These are phyloP conservation scores for Wickerhamomyces bisporus DNA, from an alignment of 805 yeast species.

Conservation along the genomic window DNA sequence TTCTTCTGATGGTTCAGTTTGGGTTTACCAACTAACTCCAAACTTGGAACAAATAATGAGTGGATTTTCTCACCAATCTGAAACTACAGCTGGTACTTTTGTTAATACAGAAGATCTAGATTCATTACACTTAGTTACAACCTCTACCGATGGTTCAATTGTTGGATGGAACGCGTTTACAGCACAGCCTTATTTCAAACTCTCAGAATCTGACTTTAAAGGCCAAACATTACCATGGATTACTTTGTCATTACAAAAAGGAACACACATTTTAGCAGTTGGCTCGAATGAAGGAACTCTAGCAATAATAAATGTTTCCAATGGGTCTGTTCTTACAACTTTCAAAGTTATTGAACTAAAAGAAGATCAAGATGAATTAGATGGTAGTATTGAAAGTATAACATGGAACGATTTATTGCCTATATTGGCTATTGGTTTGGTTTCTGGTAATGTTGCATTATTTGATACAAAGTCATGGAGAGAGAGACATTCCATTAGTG, in stretches of 20 bases:
- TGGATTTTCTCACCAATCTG: slow-evolving; percentile 75
- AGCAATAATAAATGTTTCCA: slow-evolving; percentile 68
- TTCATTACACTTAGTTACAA: slow-evolving; percentile 60
- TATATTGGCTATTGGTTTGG: slow-evolving; percentile 81
- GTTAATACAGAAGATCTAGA: slow-evolving; percentile 54
- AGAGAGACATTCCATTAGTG: slow-evolving; percentile 61
- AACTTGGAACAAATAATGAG: slow-evolving; percentile 66
- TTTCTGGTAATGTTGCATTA: slow-evolving; percentile 78
- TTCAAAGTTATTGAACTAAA: slow-evolving; percentile 59
- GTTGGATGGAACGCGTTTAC: slow-evolving; percentile 89
- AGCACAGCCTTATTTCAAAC: slow-evolving; percentile 60
- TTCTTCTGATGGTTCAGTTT: slow-evolving; percentile 86
- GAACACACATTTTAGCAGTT: slow-evolving; percentile 55
- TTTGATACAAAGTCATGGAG: slow-evolving; percentile 87
- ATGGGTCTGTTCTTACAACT: slow-evolving; percentile 63
- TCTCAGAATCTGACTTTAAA: slow-evolving; percentile 60
- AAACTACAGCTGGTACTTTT: slow-evolving; percentile 78
- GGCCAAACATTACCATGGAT: slow-evolving; percentile 90
- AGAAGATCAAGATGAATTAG: slow-evolving; percentile 52
- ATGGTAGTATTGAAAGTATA: slow-evolving; percentile 73
- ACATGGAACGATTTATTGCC: slow-evolving; percentile 67
- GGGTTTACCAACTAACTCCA: slow-evolving; percentile 76
- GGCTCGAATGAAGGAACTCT: slow-evolving; percentile 89
- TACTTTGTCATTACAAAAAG: slow-evolving; percentile 47
- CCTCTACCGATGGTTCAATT: slow-evolving; percentile 81